Percentiles rank a stretch among this genome's conserved stretches.
Conservation (phyloP, 306 rosid species). For the Pyrus communis region DNA sequence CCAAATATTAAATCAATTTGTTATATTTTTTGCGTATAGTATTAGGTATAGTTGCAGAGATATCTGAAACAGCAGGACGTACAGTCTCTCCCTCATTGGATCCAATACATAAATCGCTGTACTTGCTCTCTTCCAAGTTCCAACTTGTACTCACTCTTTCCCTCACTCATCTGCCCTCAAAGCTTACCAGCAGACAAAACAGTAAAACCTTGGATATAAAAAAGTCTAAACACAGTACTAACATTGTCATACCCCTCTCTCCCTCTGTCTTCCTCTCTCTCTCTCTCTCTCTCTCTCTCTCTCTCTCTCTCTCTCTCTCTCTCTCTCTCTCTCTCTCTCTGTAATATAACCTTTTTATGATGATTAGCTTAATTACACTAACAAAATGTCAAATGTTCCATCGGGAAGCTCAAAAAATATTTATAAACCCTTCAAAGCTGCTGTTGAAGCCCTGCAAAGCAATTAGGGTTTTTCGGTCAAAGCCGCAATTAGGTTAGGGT, state of each 20-base stretch:
- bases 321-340: too few relatives aligned
- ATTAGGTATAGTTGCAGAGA: conserved; percentile 1
- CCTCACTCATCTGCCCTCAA: conserved; percentile 13
- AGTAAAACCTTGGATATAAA: conserved; percentile 2
- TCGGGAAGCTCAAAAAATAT: too few relatives aligned
- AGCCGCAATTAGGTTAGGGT: background rate
- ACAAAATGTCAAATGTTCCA: background rate
- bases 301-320: too few relatives aligned
- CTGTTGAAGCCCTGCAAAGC: background rate
- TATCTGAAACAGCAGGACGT: conserved; percentile 35
- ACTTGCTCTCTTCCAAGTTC: background rate
- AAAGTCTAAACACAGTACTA: background rate
- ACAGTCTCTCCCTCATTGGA: conserved; percentile 32
- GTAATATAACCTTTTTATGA: background rate
- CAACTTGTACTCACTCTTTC: background rate
- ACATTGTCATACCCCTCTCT: background rate
- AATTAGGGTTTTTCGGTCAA: conserved; percentile 4
- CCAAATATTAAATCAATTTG: background rate
- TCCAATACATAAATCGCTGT: conserved; percentile 19
- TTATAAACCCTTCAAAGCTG: background rate
- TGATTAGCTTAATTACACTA: background rate
- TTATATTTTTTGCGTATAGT: background rate
- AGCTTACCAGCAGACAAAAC: conserved; percentile 36
- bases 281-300: too few relatives aligned
- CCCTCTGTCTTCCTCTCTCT: too few relatives aligned